These are phyloP conservation scores for Prunus persica DNA, from an alignment of 306 rosid species.

Conservation along the genomic window Prunus_persica_NCBIv2 NC_034014.1:24264501-24265000, in stretches of 20 bases:
- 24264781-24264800: not conserved
- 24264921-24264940: no score
- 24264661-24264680: conserved; percentile 12
- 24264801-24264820: not conserved
- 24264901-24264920: accelerated
- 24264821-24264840: no score
- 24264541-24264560: not conserved
- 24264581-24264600: conserved; percentile 29
- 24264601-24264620: conserved; percentile 59
- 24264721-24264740: conserved; percentile 23
- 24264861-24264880: no score
- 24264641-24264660: conserved; percentile 25
- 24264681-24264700: conserved; percentile 39
- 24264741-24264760: not conserved
- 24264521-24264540: not conserved
- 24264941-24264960: accelerated
- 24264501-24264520: conserved; percentile 3
- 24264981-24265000: no score
- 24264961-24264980: accelerated
- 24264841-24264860: no score
- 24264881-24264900: no score
- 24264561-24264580: conserved; percentile 7
- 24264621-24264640: conserved; percentile 21
- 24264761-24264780: not conserved
- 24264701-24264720: conserved; percentile 50